Evolutionary conservation across 148 eudicot genomes (phyloP).

Genomic region (Agrostemma githago): DNA sequence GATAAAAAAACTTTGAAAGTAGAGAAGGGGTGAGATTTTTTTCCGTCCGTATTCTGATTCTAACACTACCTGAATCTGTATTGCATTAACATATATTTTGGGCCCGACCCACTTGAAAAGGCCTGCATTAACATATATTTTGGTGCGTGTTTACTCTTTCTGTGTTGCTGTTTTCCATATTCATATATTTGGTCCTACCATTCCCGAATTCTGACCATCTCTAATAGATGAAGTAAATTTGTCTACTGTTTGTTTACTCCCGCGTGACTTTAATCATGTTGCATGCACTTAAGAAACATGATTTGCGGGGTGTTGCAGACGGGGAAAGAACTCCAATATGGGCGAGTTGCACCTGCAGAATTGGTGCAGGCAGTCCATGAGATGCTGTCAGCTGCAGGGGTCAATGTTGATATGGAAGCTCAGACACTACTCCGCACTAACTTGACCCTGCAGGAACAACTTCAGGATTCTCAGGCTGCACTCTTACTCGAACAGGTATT

Average conservation of each 20-base stretch:
- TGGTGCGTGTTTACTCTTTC: background rate
- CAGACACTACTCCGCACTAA: conserved; percentile 68
- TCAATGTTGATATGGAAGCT: conserved; percentile 75
- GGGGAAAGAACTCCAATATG: conserved; percentile 66
- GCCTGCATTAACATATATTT: too few species aligned
- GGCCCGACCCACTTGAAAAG: too few species aligned
- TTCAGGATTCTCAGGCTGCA: conserved; percentile 80
- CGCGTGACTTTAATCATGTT: background rate
- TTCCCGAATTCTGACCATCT: background rate
- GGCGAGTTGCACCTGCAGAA: conserved; percentile 82
- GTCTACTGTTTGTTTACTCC: conserved; percentile 3
- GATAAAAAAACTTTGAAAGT: too few species aligned
- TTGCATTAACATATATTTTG: too few species aligned
- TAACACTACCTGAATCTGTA: too few species aligned
- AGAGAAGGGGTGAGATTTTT: too few species aligned
- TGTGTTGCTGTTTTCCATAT: background rate
- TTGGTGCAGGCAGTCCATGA: conserved; percentile 96
- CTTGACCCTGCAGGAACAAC: conserved; percentile 74
- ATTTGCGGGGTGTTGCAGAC: conserved; percentile 34
- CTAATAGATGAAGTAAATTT: background rate
- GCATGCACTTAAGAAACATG: conserved; percentile 15
- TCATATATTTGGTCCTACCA: background rate
- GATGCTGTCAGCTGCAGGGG: conserved; percentile 95
- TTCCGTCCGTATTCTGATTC: too few species aligned
- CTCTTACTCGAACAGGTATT: conserved; percentile 86